Evolutionary conservation across 108 stramenopile species (phyloP).

Genomic region (Mediolabrus comicus): DNA sequence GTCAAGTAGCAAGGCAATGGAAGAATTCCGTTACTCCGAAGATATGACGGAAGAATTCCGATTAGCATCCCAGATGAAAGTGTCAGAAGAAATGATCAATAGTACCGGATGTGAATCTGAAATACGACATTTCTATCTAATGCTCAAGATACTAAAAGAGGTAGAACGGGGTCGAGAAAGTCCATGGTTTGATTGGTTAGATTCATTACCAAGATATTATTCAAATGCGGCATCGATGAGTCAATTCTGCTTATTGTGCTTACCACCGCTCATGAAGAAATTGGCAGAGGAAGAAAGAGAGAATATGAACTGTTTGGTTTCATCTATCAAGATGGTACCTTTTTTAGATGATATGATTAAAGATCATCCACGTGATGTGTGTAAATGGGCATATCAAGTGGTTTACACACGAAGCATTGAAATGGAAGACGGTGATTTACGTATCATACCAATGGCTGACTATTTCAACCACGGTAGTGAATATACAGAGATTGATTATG

Average conservation of each 20-base stretch:
- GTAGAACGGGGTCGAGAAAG: constrained; percentile 48
- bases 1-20: constrained; percentile 37
- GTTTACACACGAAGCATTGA: constrained; percentile 19
- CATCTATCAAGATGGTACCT: constrained; percentile 11
- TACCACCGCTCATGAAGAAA: constrained; percentile 32
- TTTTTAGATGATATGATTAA: constrained; percentile 20
- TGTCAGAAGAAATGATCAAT: constrained; percentile 6
- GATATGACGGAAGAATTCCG: neutral
- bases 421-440: constrained; percentile 36
- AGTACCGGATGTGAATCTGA: neutral
- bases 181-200: constrained; percentile 53
- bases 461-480: constrained; percentile 52
- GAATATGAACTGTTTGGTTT: constrained; percentile 9
- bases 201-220: constrained; percentile 47
- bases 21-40: constrained; percentile 25
- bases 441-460: constrained; percentile 51
- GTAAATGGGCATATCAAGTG: constrained; percentile 27
- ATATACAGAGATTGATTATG: constrained; percentile 36
- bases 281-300: constrained; percentile 24
- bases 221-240: constrained; percentile 50
- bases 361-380: constrained; percentile 17
- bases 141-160: constrained; percentile 44
- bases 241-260: constrained; percentile 31
- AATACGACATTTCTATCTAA: constrained; percentile 30
- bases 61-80: neutral